These are phyloP conservation scores for Monilinia fructigena DNA, from an alignment of 2,329 filamentous ascomycete genomes.

Conservation along the genomic window DNA sequence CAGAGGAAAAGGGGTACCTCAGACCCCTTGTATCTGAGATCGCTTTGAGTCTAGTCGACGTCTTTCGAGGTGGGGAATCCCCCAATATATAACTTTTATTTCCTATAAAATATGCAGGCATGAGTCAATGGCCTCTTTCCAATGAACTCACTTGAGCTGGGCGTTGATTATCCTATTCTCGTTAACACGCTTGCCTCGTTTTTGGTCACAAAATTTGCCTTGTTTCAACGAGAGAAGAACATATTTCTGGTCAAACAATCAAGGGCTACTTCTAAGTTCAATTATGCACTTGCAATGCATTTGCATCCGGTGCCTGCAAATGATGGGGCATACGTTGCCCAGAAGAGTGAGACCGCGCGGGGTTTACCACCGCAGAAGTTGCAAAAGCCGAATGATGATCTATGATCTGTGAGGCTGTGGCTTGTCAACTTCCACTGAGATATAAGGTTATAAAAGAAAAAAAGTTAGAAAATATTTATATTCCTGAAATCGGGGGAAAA, in stretches of 20 bases:
- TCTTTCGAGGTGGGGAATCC: constrained; percentile 25
- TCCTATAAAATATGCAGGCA: constrained; percentile 21
- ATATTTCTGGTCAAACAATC: constrained; percentile 23
- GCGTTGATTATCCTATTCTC: constrained; percentile 24
- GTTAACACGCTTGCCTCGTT: constrained; percentile 35
- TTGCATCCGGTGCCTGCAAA: constrained; percentile 20
- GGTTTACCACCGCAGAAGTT: constrained; percentile 16
- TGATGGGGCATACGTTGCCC: constrained; percentile 16
- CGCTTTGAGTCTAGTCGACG: constrained; percentile 1
- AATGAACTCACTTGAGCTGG: constrained; percentile 24
- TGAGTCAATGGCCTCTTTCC: constrained; percentile 28
- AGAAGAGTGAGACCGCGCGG: constrained; percentile 9
- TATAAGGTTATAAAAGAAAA: background rate
- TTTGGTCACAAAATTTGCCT: constrained; percentile 25
- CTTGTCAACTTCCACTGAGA: constrained; percentile 2
- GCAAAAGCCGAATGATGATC: constrained; percentile 4
- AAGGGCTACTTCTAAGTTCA: background rate
- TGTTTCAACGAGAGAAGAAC: constrained; percentile 23
- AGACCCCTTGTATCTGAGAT: constrained; percentile 5
- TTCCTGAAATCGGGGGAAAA: background rate
- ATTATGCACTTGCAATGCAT: constrained; percentile 18
- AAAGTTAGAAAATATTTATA: background rate
- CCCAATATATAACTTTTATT: constrained; percentile 30
- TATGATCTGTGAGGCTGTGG: background rate
- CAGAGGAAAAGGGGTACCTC: background rate